phyloP scores from a whole-genome alignment of 1,139 yeast genomes.

The Suhomyces bribrorum region DNA sequence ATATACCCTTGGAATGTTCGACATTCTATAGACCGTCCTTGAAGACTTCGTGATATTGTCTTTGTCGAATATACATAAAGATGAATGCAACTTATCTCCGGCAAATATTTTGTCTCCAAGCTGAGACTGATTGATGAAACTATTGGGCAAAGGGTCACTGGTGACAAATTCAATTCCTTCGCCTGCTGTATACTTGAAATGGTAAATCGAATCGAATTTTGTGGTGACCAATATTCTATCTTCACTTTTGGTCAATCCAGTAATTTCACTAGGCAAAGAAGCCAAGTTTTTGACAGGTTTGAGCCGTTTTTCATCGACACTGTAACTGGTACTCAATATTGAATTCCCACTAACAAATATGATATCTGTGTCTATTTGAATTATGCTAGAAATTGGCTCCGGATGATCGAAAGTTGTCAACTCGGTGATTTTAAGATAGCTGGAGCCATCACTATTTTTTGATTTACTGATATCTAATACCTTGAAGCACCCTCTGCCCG shows the following conservation, averaged over 20 bases:
- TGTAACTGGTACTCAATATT: slow-evolving; percentile 42
- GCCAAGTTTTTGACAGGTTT: slow-evolving; percentile 28
- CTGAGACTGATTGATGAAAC: slow-evolving; percentile 40
- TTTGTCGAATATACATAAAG: slow-evolving; percentile 32
- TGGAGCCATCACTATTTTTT: slow-evolving; percentile 19
- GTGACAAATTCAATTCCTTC: slow-evolving; percentile 19
- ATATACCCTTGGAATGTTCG: slow-evolving; percentile 47
- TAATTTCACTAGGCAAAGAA: slow-evolving; percentile 40
- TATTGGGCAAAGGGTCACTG: slow-evolving; percentile 40
- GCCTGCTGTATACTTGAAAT: slow-evolving; percentile 21
- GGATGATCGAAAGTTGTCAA: slow-evolving; percentile 39
- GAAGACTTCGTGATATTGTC: slow-evolving; percentile 7
- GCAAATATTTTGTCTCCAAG: slow-evolving; percentile 30
- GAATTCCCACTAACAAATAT: slow-evolving; percentile 35
- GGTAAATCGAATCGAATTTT: slow-evolving; percentile 41
- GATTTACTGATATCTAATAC: slow-evolving; percentile 41
- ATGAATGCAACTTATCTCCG: slow-evolving; percentile 46
- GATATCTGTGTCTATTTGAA: slow-evolving; percentile 37
- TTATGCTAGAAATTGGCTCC: slow-evolving; percentile 39
- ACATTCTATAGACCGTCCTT: slow-evolving; percentile 23
- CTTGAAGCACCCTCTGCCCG: slow-evolving; percentile 36
- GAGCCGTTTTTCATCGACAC: slow-evolving; percentile 39
- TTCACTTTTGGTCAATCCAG: slow-evolving; percentile 29
- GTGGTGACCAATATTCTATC: slow-evolving; percentile 33
- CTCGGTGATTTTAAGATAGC: slow-evolving; percentile 29